Evolutionary conservation across 768 basidiomycete genomes (phyloP).

Genomic region (Suillus cothurnatus): DNA sequence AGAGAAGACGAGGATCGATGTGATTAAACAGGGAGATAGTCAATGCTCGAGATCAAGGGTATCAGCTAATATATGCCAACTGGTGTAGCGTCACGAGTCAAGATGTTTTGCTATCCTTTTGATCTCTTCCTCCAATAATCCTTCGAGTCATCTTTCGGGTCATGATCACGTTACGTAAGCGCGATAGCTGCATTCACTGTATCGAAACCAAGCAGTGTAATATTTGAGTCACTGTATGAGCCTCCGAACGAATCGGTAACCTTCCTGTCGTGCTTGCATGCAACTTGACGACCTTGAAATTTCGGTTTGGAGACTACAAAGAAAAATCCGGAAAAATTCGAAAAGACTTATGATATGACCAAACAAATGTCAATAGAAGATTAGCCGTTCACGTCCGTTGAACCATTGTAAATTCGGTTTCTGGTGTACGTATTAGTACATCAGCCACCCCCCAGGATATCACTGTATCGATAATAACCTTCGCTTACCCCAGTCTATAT

Average conservation of each 20-base stretch:
- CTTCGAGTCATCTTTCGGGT: conserved; percentile 9
- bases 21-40: neutral
- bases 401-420: neutral
- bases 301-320: no score
- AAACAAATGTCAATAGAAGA: conserved; percentile 30
- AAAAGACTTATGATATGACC: neutral
- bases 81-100: neutral
- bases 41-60: conserved; percentile 7
- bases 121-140: conserved; percentile 5
- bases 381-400: conserved; percentile 3
- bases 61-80: neutral
- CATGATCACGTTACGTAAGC: conserved; percentile 12
- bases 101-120: neutral
- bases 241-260: neutral
- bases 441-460: conserved; percentile 1
- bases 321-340: no score
- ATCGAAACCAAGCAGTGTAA: neutral
- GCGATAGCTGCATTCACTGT: neutral
- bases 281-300: neutral
- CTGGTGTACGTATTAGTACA: conserved; percentile 5
- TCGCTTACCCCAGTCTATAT: conserved; percentile 3
- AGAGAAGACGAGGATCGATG: neutral
- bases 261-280: neutral
- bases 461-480: neutral
- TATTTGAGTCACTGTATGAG: neutral